Evolutionary conservation across 345 rosid species (phyloP).

Genomic region (Citrus maxima): DNA sequence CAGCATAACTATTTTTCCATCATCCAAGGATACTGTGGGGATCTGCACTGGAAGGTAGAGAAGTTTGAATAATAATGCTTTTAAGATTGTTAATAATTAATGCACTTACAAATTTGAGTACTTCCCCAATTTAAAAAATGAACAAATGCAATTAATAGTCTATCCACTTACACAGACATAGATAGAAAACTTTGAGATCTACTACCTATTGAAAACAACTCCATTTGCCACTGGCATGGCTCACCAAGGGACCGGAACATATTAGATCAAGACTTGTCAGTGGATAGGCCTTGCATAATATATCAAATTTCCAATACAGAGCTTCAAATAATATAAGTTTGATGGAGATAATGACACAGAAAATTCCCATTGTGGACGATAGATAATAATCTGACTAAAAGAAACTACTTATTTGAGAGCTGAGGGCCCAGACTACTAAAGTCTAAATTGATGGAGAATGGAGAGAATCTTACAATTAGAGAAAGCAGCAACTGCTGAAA

Average conservation of each 20-base stretch:
- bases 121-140: neutral
- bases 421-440: neutral
- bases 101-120: neutral
- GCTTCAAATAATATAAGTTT: neutral
- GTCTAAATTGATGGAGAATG: slow-evolving; percentile 1
- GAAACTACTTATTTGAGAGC: neutral
- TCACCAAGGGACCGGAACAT: neutral
- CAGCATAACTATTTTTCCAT: slow-evolving; percentile 63
- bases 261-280: neutral
- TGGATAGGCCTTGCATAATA: neutral
- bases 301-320: neutral
- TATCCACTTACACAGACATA: neutral
- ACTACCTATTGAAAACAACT: too few relatives aligned
- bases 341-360: neutral
- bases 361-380: neutral
- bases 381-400: neutral
- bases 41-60: slow-evolving; percentile 62
- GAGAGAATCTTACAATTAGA: slow-evolving; percentile 54
- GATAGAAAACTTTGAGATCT: neutral
- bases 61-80: slow-evolving; percentile 1
- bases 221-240: too few relatives aligned
- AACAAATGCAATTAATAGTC: neutral
- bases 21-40: slow-evolving; percentile 73
- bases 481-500: slow-evolving; percentile 82
- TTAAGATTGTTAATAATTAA: slow-evolving; percentile 3